Evolutionary conservation across 1,139 yeast species (phyloP).

Genomic region (Diutina pseudorugosa): DNA sequence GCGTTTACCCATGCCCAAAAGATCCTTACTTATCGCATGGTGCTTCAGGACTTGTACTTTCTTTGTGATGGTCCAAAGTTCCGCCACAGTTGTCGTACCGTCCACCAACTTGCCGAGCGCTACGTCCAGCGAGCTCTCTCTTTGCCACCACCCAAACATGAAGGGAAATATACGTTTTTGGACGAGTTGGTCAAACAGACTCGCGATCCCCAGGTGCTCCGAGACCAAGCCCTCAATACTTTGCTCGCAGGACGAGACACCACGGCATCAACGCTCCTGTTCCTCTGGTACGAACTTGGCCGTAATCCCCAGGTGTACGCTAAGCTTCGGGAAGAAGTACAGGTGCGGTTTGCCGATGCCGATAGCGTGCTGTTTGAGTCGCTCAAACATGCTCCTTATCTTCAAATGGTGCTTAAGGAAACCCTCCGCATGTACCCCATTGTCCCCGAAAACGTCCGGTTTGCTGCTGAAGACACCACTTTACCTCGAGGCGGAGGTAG

Average conservation of each 20-base stretch:
- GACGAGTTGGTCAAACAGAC: constrained; percentile 3
- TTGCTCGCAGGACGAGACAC: constrained; percentile 4
- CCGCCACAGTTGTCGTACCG: neutral
- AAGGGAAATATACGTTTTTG: neutral
- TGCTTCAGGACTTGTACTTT: neutral
- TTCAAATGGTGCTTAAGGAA: neutral
- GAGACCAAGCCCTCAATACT: constrained; percentile 1
- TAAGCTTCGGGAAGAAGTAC: neutral
- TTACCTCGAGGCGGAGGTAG: constrained; percentile 3
- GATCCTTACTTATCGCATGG: neutral
- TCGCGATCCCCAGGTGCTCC: constrained; percentile 1
- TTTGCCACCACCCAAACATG: neutral
- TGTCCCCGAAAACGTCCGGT: neutral
- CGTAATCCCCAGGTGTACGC: neutral
- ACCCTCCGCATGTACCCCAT: neutral
- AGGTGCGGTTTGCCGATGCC: neutral
- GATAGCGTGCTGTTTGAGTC: neutral
- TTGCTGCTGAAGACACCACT: neutral
- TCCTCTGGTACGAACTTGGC: neutral
- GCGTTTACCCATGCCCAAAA: neutral
- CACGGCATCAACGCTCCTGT: constrained; percentile 1
- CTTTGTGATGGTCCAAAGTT: neutral
- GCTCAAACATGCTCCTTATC: neutral
- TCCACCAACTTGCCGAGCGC: neutral
- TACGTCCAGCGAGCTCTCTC: neutral